Evolutionary conservation across 164 flowering plant species (phyloP), one percentile per base, ranked within the genome.

Genomic region (Malania oleifera): DNA sequence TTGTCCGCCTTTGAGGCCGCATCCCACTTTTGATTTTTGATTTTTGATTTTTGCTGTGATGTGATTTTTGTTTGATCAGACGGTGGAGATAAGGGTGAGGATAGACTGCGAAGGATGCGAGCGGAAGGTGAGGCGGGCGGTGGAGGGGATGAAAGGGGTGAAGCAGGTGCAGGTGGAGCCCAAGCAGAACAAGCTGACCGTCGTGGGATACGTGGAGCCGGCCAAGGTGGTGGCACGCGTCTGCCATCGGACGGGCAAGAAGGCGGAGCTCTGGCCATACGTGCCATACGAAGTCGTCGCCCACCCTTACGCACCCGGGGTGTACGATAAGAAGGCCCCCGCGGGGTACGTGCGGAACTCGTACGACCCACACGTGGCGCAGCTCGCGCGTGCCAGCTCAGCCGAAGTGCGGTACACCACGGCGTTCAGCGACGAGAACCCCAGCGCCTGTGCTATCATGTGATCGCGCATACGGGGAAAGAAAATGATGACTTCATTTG

Each of bases 51-150:
- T 39, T 55, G 22, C 8, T 9, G 26, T 7, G 19, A 69, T 48
- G 11, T 22, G 17, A n/a, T n/a, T 18, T 1, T 8, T 45, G 17
- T 45, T 17, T 45, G 49, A 52, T 20, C 79, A 91, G 98, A 92
- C 98, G 25, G 98, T 92, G 77, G 98, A 89, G 83, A 63, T 92
- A 1, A 87, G 80, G 55, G 81, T 89, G 34, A 80, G 68, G 58
- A 87, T 92, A 43, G 98, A 92, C 73, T 92, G 98, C 68, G 96
- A 89, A 70, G 98, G 98, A 40, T 92, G 96, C 59, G 98, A 78
- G 71, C 73, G 89, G 66, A 85, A 73, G 47, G 87, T 89, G 69
- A 75, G 68, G 70, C 69, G 70, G 17, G 62, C 95, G 0, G 82
- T 87, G 38, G 83, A 85, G 60, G 91, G 93, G 17, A 92, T 92